A percentile compares a stretch with the other conserved stretches of the same genome.
These are phyloP conservation scores for Yarrowia galli DNA, from an alignment of 1,139 yeast genomes.

Conservation along the genomic window DNA sequence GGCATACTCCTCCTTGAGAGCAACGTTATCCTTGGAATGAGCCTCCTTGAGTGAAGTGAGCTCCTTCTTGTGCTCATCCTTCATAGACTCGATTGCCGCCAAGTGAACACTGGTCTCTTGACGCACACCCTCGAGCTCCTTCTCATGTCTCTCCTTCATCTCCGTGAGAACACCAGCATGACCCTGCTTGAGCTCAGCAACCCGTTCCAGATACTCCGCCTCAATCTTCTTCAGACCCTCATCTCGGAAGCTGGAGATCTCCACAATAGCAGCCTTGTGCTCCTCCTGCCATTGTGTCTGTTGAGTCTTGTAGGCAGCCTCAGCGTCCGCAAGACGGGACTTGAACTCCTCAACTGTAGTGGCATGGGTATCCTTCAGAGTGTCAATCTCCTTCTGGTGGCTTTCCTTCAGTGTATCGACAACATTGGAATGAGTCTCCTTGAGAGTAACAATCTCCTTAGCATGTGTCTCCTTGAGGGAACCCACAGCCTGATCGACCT, in stretches of 20 bases:
- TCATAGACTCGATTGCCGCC: not conserved
- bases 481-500: not conserved
- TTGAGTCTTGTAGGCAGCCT: not conserved
- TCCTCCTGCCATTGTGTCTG: not conserved
- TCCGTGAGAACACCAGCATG: not conserved
- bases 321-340: not conserved
- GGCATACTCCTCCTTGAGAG: not conserved
- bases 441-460: not conserved
- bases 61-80: constrained; percentile 5
- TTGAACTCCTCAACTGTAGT: constrained; percentile 2
- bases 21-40: too few relatives aligned
- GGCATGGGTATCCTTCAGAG: constrained; percentile 12
- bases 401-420: not conserved
- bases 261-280: not conserved
- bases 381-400: not conserved
- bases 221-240: constrained; percentile 18
- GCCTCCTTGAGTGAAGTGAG: not conserved
- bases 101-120: not conserved
- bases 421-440: not conserved
- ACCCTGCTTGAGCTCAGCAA: constrained; percentile 6
- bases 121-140: not conserved
- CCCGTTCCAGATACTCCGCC: not conserved
- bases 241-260: constrained; percentile 7
- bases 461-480: not conserved
- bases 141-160: not conserved